Base-by-base conservation (phyloP, 306 rosid genomes). In the Astragalus membranaceus region DNA sequence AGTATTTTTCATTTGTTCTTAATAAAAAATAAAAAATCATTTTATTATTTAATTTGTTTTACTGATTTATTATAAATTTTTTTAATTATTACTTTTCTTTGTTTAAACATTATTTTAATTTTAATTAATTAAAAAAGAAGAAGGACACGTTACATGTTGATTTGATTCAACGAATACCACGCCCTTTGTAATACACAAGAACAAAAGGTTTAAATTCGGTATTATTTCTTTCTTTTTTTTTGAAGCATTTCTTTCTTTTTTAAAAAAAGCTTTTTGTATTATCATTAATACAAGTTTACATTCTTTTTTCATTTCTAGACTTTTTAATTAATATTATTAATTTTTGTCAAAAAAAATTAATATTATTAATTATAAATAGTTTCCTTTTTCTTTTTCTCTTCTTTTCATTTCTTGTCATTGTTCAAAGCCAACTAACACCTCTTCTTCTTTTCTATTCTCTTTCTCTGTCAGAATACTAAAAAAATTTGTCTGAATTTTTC, bases 371-470 rank as follows among this genome's bases (percentile, higher is more conserved):
- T 26, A 26, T 26, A 26, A 26, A 26, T 26, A 26, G 3, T 26
- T 26, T 26, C 30, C 4, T 3, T 26, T 26, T 26, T 20, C 23
- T 1, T 26, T 26, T 26, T 3, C 4, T 26, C 2, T 26, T 26
- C 30, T 26, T 26, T 26, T 26, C 30, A 3, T 55, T 29, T 66
- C 8, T 62, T 50, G 23, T 17, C 7, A 20, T 69, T 29, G 10
- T 76, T 76, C 48, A 73, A 77, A 80, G 80, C 82, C 85, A 81
- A 84, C 90, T 41, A 77, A 80, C 86, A 58, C 72, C 35, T 30
- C 47, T 23, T 52, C 10, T 68, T 72, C 76, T 74, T 60, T 63
- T 64, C 62, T 64, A 54, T 32, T 69, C 66, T 77, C 55, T 35
- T 76, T 72, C 79, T 72, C 57, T 64, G 67, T 68, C 64, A 63